Evolutionary conservation across 2,329 filamentous ascomycete species (phyloP).

Genomic region (Pyrenophora teres): DNA sequence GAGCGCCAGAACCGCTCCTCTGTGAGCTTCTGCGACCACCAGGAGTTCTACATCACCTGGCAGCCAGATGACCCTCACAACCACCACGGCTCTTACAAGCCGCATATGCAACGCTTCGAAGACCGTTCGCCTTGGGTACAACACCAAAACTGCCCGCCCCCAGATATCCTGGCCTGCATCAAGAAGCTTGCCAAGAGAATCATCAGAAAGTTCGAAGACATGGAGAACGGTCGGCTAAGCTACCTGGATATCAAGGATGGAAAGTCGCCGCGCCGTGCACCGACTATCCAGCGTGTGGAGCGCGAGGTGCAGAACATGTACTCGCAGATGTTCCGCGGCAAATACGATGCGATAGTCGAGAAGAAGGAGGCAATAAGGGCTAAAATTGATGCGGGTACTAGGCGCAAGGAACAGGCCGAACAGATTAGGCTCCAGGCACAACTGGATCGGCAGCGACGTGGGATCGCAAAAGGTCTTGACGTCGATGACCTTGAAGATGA

Average conservation of each 20-base stretch:
- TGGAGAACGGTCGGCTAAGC: background rate
- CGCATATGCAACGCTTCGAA: background rate
- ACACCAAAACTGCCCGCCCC: background rate
- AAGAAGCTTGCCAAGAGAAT: conserved; percentile 3
- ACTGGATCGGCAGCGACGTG: background rate
- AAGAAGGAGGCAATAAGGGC: background rate
- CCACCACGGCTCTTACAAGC: conserved; percentile 6
- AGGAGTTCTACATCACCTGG: conserved; percentile 9
- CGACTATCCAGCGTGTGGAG: background rate
- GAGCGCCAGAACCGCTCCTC: background rate
- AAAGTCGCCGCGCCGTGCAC: background rate
- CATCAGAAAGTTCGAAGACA: background rate
- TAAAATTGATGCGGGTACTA: background rate
- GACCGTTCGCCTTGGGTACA: background rate
- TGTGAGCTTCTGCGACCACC: conserved; percentile 7
- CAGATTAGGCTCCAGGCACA: background rate
- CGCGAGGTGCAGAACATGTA: conserved; percentile 9
- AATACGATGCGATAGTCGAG: background rate
- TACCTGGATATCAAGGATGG: background rate
- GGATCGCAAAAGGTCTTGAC: background rate
- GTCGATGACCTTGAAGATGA: background rate
- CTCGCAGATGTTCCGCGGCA: background rate
- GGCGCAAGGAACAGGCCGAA: background rate
- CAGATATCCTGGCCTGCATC: background rate
- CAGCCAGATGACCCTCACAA: conserved; percentile 7